Conservation (phyloP, 441 rosid genomes). For the Bruguiera hainesii region DNA sequence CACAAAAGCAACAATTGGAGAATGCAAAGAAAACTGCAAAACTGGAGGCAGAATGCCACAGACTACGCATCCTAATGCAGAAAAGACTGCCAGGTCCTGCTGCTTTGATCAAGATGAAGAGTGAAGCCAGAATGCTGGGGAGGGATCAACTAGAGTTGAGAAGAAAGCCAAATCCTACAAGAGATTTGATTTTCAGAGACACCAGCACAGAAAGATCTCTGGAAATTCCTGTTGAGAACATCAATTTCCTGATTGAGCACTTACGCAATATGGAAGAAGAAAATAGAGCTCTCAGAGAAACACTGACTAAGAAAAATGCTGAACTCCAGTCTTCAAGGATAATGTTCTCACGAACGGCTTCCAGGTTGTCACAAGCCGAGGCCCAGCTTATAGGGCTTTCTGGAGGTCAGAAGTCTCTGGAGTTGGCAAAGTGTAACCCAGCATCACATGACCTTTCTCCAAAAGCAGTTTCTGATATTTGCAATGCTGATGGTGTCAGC, state of each 20-base stretch:
- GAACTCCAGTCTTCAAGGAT: conserved; percentile 72
- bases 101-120: conserved; percentile 68
- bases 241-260: conserved; percentile 51
- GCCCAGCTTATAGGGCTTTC: conserved; percentile 52
- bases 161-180: conserved; percentile 40
- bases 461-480: conserved; percentile 51
- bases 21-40: conserved; percentile 74
- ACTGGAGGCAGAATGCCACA: conserved; percentile 85
- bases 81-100: conserved; percentile 85
- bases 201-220: conserved; percentile 27
- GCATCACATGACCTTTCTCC: conserved; percentile 43
- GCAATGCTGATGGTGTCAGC: conserved; percentile 57
- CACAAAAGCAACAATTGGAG: conserved; percentile 71
- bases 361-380: conserved; percentile 63
- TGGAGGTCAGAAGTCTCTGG: conserved; percentile 38
- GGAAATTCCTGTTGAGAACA: conserved; percentile 34
- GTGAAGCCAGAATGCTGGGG: conserved; percentile 69
- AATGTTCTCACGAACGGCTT: conserved; percentile 57
- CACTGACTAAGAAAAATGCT: conserved; percentile 48
- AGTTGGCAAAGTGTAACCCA: conserved; percentile 36
- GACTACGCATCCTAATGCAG: conserved; percentile 65
- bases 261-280: conserved; percentile 72
- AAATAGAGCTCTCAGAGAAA: conserved; percentile 72
- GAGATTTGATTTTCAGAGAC: conserved; percentile 26
- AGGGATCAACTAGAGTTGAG: conserved; percentile 39